Conservation (phyloP, 1,139 yeast species). For the Suhomyces maxii region DNA sequence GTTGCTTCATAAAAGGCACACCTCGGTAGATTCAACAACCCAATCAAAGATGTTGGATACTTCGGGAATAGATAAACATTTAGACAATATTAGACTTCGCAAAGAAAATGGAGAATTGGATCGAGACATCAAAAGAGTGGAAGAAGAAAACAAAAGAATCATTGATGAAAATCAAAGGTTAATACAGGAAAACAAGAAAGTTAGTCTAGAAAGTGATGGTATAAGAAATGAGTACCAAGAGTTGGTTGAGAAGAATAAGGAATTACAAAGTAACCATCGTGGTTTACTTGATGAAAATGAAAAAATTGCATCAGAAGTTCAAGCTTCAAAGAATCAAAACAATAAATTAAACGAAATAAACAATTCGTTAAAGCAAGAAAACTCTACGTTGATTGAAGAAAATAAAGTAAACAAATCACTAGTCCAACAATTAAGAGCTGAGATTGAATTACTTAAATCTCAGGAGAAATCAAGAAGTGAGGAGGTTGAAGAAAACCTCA, state of each 20-base stretch:
- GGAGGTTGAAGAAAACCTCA: background rate
- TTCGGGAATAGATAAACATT: constrained; percentile 43
- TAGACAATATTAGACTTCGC: constrained; percentile 42
- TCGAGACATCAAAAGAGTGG: constrained; percentile 6
- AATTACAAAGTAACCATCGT: background rate
- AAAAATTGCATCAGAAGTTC: background rate
- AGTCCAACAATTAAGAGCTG: constrained; percentile 32
- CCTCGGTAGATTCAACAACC: constrained; percentile 10
- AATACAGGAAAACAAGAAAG: constrained; percentile 9
- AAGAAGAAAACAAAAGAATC: constrained; percentile 8
- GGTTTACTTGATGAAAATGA: constrained; percentile 1
- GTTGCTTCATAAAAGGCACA: constrained; percentile 20
- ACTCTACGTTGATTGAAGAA: constrained; percentile 2
- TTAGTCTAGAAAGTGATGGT: constrained; percentile 5
- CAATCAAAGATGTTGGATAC: constrained; percentile 33
- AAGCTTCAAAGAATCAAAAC: constrained; percentile 3
- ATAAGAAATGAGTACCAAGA: constrained; percentile 2
- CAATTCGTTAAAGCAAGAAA: constrained; percentile 5
- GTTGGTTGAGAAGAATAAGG: constrained; percentile 4
- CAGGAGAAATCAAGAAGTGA: background rate
- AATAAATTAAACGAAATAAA: constrained; percentile 15
- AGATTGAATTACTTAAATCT: background rate
- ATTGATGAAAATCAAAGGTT: constrained; percentile 3
- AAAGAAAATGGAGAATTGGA: constrained; percentile 29
- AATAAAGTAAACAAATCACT: constrained; percentile 26